Conservation (phyloP, 805 yeast genomes). For the Kazachstania kunashirensis region DNA sequence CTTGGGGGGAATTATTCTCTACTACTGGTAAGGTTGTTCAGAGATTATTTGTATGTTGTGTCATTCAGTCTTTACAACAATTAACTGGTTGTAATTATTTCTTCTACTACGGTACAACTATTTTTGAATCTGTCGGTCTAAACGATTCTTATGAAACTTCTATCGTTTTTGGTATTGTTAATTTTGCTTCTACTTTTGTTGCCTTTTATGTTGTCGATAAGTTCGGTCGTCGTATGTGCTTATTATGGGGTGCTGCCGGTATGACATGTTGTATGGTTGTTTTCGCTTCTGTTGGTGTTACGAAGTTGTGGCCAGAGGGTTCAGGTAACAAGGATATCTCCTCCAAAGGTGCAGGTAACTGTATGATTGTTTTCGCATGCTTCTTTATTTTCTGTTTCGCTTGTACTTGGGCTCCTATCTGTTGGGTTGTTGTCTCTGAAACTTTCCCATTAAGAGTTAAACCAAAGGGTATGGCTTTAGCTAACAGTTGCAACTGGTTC, state of each 20-base stretch:
- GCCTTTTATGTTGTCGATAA: constrained; percentile 41
- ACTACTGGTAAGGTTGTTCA: constrained; percentile 51
- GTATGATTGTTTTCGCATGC: constrained; percentile 59
- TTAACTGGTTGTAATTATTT: constrained; percentile 53
- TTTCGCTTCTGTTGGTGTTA: constrained; percentile 41
- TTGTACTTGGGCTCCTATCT: constrained; percentile 61
- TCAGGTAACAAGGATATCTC: constrained; percentile 27
- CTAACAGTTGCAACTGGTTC: constrained; percentile 49
- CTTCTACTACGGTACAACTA: constrained; percentile 53
- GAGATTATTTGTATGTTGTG: constrained; percentile 38
- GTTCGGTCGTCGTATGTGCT: constrained; percentile 39
- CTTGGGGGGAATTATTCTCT: constrained; percentile 37
- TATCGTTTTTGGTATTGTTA: constrained; percentile 45
- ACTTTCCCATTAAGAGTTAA: constrained; percentile 46
- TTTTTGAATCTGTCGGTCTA: constrained; percentile 50
- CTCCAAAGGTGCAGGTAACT: constrained; percentile 49
- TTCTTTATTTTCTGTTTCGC: constrained; percentile 59
- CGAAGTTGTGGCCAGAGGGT: constrained; percentile 32
- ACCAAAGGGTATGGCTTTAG: constrained; percentile 43
- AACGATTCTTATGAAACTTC: constrained; percentile 46
- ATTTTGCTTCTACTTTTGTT: constrained; percentile 43
- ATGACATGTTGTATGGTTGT: constrained; percentile 33
- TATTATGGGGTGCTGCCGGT: constrained; percentile 38
- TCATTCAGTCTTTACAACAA: constrained; percentile 51
- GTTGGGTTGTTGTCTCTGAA: constrained; percentile 47